Conservation (phyloP, 441 rosid species). For the Corymbia citriodora region DNA sequence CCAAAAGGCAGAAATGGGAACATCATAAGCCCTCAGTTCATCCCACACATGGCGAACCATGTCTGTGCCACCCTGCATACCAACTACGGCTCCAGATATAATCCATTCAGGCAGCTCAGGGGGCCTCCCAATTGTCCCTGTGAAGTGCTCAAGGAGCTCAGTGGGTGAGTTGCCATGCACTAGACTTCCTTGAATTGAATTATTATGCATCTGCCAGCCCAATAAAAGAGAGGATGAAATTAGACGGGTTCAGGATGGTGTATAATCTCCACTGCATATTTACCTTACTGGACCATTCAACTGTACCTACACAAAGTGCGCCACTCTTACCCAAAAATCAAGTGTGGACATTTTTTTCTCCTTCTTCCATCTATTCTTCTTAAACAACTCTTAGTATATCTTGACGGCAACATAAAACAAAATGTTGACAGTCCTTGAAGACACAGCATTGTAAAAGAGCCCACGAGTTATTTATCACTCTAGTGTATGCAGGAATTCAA, state of each 20-base stretch:
- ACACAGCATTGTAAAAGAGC: not conserved
- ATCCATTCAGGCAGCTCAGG: slow-evolving; percentile 75
- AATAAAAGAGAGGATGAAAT: slow-evolving; percentile 24
- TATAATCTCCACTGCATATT: not conserved
- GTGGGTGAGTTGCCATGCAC: slow-evolving; percentile 51
- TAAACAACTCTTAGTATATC: not conserved
- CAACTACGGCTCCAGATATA: slow-evolving; percentile 63
- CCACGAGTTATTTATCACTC: not conserved
- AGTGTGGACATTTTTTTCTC: not conserved
- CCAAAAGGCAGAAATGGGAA: slow-evolving; percentile 75
- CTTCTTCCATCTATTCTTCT: not conserved
- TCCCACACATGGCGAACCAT: slow-evolving; percentile 44
- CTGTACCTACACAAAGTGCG: not conserved
- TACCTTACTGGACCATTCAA: not conserved
- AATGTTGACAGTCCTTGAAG: not conserved
- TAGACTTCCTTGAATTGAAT: slow-evolving; percentile 49
- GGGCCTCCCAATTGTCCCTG: slow-evolving; percentile 57
- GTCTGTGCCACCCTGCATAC: slow-evolving; percentile 74
- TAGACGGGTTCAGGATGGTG: not conserved
- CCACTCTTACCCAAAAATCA: not conserved
- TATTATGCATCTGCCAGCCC: slow-evolving; percentile 56
- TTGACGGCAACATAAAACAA: not conserved
- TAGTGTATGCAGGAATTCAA: not conserved
- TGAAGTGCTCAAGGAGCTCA: slow-evolving; percentile 51
- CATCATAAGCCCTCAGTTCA: slow-evolving; percentile 31